Evolutionary conservation across 2,329 filamentous ascomycete genomes (phyloP).

Genomic region (Pseudocercospora fuligena): DNA sequence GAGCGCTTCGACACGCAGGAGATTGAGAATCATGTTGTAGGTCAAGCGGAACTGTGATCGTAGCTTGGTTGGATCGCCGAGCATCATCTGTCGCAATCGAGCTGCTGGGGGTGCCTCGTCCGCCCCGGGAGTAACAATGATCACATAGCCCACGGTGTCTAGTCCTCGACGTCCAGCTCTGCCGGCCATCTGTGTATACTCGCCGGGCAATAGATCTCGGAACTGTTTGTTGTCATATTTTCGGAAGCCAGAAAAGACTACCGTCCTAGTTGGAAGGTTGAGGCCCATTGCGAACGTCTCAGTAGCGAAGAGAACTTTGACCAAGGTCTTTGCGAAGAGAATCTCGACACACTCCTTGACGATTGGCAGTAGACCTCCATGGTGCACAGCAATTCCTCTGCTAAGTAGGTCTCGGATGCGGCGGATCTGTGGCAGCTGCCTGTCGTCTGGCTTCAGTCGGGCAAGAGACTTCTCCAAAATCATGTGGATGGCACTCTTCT

Average conservation of each 20-base stretch:
- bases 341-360: constrained; percentile 98
- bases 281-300: constrained; percentile 99
- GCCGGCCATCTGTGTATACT: constrained; percentile 99
- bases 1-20: constrained; percentile 90
- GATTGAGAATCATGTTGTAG: constrained; percentile 99
- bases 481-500: constrained; percentile 98
- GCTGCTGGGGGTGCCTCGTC: constrained; percentile 87
- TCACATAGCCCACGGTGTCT: constrained; percentile 90
- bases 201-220: constrained; percentile 86
- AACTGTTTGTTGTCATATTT: constrained; percentile 95
- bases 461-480: constrained; percentile 94
- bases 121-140: constrained; percentile 79
- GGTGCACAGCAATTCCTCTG: constrained; percentile 92
- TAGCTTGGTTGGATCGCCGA: constrained; percentile 92
- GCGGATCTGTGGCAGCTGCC: constrained; percentile 88
- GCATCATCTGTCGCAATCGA: constrained; percentile 88
- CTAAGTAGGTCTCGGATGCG: constrained; percentile 82
- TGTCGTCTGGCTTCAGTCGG: constrained; percentile 86
- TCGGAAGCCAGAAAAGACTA: constrained; percentile 95
- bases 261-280: constrained; percentile 91
- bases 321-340: constrained; percentile 88
- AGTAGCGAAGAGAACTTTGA: constrained; percentile 96
- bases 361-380: constrained; percentile 91
- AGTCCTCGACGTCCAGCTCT: constrained; percentile 90
- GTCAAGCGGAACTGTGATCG: constrained; percentile 95